Evolutionary conservation across 2,329 filamentous ascomycete genomes (phyloP), one percentile per base, ranked within the genome.

Genomic region (Colletotrichum caudatum): DNA sequence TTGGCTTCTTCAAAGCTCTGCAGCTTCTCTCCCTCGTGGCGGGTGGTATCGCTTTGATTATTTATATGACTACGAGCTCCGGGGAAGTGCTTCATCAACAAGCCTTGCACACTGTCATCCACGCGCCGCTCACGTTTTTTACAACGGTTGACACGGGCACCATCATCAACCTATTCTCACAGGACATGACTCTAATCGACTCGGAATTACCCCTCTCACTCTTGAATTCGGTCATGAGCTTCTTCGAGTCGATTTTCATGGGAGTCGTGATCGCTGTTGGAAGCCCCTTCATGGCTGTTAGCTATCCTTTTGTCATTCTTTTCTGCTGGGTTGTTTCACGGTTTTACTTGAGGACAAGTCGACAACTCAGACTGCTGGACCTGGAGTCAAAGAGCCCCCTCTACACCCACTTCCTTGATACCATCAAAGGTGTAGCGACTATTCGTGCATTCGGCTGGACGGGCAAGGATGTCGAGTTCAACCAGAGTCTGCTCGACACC

Each of bases 371-470:
- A 60, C 81, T 88, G 41, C 76, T 90, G 46, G 88, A 90, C 59
- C 80, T 90, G 5, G 88, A 90, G 76, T 84, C 85, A 3, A 89
- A 89, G 68, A 84, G 84, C 0, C 86, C 86, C 1, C 78, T 90
- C 0, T 88, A 87, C 74, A 77, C 80, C 0, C 79, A 88, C 70
- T 89, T 88, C 70, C 80, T 84, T 26, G 87, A 89, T 74, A 84
- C 84, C 5, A 80, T 88, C 23, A 82, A 82, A 53, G 88, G 88
- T 0, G 76, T 89, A 0, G 80, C 82, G 0, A 89, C 87, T 0
- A 81, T 89, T 23, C 83, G 87, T 26, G 86, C 87, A 3, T 89
- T 88, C 73, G 85, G 85, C 20, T 89, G 87, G 88, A 78, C 83
- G 18, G 74, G 78, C 0, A 77, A 78, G 3, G 81, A 84, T 72